Percentiles rank a stretch among this genome's conserved stretches.
Evolutionary conservation across 2,329 filamentous ascomycete genomes (phyloP).

Genomic region (Aspergillus novoparasiticus): DNA sequence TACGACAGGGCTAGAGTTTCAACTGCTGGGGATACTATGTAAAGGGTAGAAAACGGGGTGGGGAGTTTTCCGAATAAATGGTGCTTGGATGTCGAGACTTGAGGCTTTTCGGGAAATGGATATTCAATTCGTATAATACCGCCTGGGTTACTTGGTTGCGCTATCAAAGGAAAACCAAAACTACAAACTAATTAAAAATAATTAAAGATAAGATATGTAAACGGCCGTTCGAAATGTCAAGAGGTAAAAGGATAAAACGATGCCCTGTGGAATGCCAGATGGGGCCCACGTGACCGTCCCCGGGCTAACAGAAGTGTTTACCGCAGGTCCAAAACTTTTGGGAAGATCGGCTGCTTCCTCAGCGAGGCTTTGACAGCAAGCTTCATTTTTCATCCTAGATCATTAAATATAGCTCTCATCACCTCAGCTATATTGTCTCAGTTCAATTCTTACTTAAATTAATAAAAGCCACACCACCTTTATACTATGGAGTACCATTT

Average conservation of each 20-base stretch:
- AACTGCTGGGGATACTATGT: not conserved
- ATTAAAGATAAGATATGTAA: not conserved
- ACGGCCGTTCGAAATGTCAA: no score
- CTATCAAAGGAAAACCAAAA: not conserved
- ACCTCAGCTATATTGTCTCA: no score
- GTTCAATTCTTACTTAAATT: not conserved
- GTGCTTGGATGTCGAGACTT: not conserved
- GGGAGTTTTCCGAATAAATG: not conserved
- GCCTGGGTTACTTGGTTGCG: not conserved
- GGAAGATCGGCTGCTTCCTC: conserved; percentile 5
- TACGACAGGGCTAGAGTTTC: conserved; percentile 46
- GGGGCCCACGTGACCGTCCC: conserved; percentile 24
- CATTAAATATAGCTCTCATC: not conserved
- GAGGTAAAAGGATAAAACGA: no score
- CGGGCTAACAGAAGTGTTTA: conserved; percentile 28
- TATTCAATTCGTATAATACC: not conserved
- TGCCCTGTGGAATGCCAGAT: not conserved
- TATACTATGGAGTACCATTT: conserved; percentile 64
- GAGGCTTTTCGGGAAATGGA: not conserved
- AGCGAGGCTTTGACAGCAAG: not conserved
- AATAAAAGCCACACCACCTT: not conserved
- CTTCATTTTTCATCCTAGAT: not conserved
- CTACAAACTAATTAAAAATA: not conserved
- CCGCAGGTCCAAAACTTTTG: conserved; percentile 27
- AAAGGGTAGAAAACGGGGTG: not conserved